phyloP scores from a whole-genome alignment of 2,329 filamentous ascomycete species.

The Monilinia polystroma region DNA sequence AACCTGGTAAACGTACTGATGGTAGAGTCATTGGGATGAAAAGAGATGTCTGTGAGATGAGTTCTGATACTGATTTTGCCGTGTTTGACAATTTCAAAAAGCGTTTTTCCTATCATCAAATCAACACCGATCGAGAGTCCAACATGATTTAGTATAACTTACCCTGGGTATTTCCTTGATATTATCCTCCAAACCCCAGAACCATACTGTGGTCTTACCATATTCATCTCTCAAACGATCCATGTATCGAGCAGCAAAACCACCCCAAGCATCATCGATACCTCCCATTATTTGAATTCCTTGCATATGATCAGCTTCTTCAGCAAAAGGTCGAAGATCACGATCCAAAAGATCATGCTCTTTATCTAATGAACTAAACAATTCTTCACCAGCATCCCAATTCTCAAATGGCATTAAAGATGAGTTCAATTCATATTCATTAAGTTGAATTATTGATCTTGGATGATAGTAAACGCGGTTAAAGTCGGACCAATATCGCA shows the following conservation, averaged over 20 bases:
- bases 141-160: constrained; percentile 34
- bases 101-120: constrained; percentile 55
- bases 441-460: constrained; percentile 79
- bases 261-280: constrained; percentile 77
- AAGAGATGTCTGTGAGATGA: constrained; percentile 70
- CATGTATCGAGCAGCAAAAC: constrained; percentile 70
- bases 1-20: constrained; percentile 54
- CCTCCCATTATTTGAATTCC: constrained; percentile 75
- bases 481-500: constrained; percentile 98
- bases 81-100: constrained; percentile 68
- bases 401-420: constrained; percentile 78
- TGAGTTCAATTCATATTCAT: constrained; percentile 82
- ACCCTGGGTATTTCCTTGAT: constrained; percentile 55
- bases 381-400: constrained; percentile 69
- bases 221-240: constrained; percentile 86
- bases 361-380: constrained; percentile 70
- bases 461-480: constrained; percentile 92
- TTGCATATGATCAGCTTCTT: constrained; percentile 92
- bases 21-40: constrained; percentile 72
- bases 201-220: constrained; percentile 81
- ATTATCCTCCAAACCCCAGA: constrained; percentile 76
- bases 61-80: constrained; percentile 67
- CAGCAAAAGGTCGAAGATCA: constrained; percentile 83
- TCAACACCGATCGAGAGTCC: constrained; percentile 24
- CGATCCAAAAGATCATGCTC: constrained; percentile 86